Evolutionary conservation across 768 basidiomycete genomes (phyloP), one percentile per base, ranked within the genome.

Genomic region (Dioszegia crocea): DNA sequence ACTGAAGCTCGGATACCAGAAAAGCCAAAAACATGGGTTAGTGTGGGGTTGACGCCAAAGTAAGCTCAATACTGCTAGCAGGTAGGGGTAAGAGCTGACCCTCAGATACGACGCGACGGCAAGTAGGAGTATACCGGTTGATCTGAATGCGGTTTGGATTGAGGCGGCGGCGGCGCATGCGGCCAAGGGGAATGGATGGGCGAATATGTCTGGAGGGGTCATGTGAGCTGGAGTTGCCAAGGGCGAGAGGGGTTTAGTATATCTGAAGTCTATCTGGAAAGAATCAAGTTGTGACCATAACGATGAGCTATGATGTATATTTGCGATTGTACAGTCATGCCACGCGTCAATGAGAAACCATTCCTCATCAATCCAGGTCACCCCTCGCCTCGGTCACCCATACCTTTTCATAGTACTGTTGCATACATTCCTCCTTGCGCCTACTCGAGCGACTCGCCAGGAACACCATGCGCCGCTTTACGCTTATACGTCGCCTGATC

Each of bases 391-490:
- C n/a, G n/a, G n/a, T n/a, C n/a, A n/a, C n/a, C n/a, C 33, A 14
- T 33, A 14, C 33, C 33, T 33, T 33, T 14, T 33, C 14, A 6
- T 33, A 6, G 14, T 14, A 33, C 8, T 6, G 33, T 33, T 33
- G 33, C 33, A 33, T 33, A 33, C 14, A 14, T 33, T 33, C 6
- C 14, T 33, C 33, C 33, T 6, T 33, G 8, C 33, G 33, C 33
- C 33, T 33, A 33, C 60, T 58, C 24, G 4, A 33, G 21, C 31
- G 62, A 59, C 61, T 71, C 70, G n/a, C 60, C 68, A 19, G 74
- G 72, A n/a, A 77, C 74, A n/a, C 76, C 76, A 58, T 77, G 74
- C 61, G 70, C 60, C 8, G 76, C 76, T 57, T 77, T 77, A n/a
- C 76, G 60, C 61, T 66, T 70, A 57, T 77, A 77, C 9, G 71